Evolutionary conservation across 176 grass and related monocot species (phyloP).

Genomic region (Cocos nucifera): DNA sequence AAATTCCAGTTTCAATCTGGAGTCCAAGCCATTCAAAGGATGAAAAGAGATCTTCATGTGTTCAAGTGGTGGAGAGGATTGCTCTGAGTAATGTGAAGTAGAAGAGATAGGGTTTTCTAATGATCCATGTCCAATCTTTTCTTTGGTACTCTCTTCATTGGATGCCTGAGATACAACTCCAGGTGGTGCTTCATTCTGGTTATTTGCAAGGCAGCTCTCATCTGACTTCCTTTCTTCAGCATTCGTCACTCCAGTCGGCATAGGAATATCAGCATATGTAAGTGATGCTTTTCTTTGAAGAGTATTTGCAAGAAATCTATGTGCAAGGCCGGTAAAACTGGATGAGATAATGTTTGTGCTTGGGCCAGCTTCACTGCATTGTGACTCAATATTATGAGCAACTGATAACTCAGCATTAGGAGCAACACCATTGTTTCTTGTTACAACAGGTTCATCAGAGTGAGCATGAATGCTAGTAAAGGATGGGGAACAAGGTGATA

Average conservation of each 20-base stretch:
- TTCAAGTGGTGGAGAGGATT: slow-evolving; percentile 86
- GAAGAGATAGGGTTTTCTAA: slow-evolving; percentile 38
- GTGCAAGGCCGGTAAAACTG: slow-evolving; percentile 83
- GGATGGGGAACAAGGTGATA: background rate
- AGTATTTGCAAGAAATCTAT: slow-evolving; percentile 82
- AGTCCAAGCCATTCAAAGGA: slow-evolving; percentile 54
- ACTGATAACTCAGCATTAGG: slow-evolving; percentile 13
- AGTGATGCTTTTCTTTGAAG: slow-evolving; percentile 72
- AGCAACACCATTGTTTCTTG: slow-evolving; percentile 30
- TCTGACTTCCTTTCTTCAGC: slow-evolving; percentile 25
- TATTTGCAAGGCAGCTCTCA: slow-evolving; percentile 22
- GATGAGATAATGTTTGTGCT: slow-evolving; percentile 37
- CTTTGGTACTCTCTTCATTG: slow-evolving; percentile 26
- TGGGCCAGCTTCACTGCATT: background rate
- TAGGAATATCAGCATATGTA: slow-evolving; percentile 35
- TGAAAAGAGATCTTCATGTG: slow-evolving; percentile 96
- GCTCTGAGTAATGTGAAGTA: slow-evolving; percentile 39
- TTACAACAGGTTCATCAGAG: slow-evolving; percentile 12
- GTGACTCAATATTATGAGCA: background rate
- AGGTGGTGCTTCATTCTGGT: slow-evolving; percentile 16
- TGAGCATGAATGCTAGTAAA: slow-evolving; percentile 18
- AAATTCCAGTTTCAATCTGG: slow-evolving; percentile 59
- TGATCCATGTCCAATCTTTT: slow-evolving; percentile 35
- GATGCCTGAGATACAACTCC: slow-evolving; percentile 17
- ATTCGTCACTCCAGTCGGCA: slow-evolving; percentile 30